Conservation (phyloP, 75 land plant species). For the Sequoiadendron giganteum region DNA sequence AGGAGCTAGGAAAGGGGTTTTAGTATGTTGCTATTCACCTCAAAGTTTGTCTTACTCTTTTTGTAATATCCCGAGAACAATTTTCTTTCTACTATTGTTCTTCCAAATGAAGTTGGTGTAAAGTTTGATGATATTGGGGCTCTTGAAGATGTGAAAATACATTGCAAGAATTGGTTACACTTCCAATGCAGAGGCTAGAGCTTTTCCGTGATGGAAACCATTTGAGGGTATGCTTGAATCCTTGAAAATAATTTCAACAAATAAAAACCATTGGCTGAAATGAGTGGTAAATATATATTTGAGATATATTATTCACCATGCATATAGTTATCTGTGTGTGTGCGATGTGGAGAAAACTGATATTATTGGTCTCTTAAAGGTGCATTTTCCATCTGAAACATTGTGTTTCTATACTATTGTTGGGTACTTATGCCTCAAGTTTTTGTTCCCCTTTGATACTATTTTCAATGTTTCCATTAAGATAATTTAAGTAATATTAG, state of each 20-base stretch:
- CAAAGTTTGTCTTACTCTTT: no score
- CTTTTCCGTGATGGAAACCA: constrained; percentile 87
- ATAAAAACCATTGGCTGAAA: constrained; percentile 5
- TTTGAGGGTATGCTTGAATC: constrained; percentile 55
- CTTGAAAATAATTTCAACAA: no score
- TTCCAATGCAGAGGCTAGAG: constrained; percentile 92
- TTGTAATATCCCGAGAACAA: constrained; percentile 49
- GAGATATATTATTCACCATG: neutral
- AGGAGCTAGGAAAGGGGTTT: no score
- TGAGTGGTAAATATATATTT: neutral
- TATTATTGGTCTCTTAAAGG: neutral
- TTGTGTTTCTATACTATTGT: neutral
- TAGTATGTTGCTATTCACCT: no score
- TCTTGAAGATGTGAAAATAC: constrained; percentile 94
- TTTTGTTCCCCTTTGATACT: neutral
- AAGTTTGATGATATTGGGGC: constrained; percentile 95
- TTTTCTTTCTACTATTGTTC: constrained; percentile 87
- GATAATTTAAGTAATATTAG: neutral
- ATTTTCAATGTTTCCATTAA: neutral
- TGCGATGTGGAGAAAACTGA: neutral
- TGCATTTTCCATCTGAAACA: constrained; percentile 3
- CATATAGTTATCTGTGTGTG: neutral
- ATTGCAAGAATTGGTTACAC: constrained; percentile 86
- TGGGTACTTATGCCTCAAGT: neutral
- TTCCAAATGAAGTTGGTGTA: constrained; percentile 91